Evolutionary conservation across 768 basidiomycete species (phyloP).

Genomic region (Tricholoma matsutake): DNA sequence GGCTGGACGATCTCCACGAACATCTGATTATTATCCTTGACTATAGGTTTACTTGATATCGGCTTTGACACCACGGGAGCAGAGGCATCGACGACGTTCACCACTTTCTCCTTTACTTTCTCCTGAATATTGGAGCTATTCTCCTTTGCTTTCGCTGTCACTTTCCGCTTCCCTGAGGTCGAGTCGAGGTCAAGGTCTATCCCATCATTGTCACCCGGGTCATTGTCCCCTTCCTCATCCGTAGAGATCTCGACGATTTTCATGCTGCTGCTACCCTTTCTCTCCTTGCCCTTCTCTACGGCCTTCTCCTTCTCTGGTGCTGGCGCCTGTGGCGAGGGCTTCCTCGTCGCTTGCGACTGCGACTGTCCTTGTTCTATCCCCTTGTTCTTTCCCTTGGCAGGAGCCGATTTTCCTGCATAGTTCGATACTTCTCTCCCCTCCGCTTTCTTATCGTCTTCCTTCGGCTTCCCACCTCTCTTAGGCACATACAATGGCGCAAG

Average conservation of each 20-base stretch:
- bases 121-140: neutral
- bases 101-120: neutral
- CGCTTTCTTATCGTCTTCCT: neutral
- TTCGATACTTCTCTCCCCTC: neutral
- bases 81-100: neutral
- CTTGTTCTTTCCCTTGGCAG: neutral
- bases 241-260: conserved; percentile 42
- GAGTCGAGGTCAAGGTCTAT: neutral
- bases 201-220: neutral
- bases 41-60: neutral
- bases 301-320: conserved; percentile 7
- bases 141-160: neutral
- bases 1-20: conserved; percentile 6
- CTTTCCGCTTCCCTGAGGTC: neutral
- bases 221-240: conserved; percentile 31
- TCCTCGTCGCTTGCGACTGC: neutral
- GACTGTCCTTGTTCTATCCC: neutral
- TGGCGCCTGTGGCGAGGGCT: neutral
- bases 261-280: conserved; percentile 14
- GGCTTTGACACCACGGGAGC: neutral
- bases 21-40: conserved; percentile 2
- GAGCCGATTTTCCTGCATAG: neutral
- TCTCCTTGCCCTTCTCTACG: conserved; percentile 5
- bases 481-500: conserved; percentile 10
- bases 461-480: conserved; percentile 9